Evolutionary conservation across 108 stramenopile species (phyloP), one percentile per base, ranked within the genome.

Genomic region (Conticribra weissflogii): DNA sequence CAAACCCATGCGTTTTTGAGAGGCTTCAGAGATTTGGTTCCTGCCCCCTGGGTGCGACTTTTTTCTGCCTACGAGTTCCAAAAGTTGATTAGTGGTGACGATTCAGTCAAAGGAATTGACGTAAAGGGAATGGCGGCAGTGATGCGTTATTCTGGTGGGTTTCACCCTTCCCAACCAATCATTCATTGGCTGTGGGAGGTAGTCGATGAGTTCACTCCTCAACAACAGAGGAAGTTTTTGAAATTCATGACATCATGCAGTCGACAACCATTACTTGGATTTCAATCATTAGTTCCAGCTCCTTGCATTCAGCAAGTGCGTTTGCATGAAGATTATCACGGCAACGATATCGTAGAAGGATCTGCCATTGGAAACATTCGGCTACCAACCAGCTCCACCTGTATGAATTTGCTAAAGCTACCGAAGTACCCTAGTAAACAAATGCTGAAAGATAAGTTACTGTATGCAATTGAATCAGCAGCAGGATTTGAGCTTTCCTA

Each of bases 391-490:
- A 81, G 86, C 44, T 80, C 90, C 7, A 98, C 99, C 9, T 99
- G 99, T 65, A 97, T 98, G 94, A 98, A 99, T 70, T 77, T 98
- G 51, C 81, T 99, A 45, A 99, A 99, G 76, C 84, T 99, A 2
- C 99, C 99, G 9, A 92, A 96, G 57, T 99, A 99, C 67, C 56
- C 78, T 23, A 74, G 49, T 59, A 90, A 93, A 61, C 81, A 82
- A 22, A 84, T 96, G 58, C 71, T 99, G 60, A 67, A 84, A 52
- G 81, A 94, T 51, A 99, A 99, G 74, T 78, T 99, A 19, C 46
- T 96, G 17, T 97, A 96, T 79, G 97, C 99, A 7, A 96, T 99
- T 63, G 91, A 93, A 71, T 80, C 94, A 3, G 93, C 90, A 47
- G 91, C 97, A 3, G 99, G 99, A 27, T 99, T 99, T 83, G 98